phyloP scores from a whole-genome alignment of 495 filamentous ascomycete species.

The Penicillium dipodomyicola region DNA sequence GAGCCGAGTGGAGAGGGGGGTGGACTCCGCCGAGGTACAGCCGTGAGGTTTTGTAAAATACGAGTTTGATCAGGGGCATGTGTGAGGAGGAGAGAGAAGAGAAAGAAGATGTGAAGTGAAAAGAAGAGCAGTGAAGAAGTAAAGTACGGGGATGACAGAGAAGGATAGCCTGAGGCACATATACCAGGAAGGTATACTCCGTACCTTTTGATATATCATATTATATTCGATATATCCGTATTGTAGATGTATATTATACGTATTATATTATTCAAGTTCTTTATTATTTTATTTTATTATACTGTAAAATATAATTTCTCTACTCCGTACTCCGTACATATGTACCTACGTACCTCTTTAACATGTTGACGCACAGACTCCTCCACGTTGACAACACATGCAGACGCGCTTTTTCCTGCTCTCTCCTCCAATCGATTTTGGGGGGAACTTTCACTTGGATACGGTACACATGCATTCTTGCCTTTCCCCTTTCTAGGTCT shows the following conservation, averaged over 20 bases:
- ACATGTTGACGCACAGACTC: conserved; percentile 5
- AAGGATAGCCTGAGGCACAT: neutral
- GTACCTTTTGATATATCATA: too few species aligned
- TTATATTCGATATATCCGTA: too few species aligned
- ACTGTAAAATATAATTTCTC: too few species aligned
- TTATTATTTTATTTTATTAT: neutral
- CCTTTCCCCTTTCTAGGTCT: neutral
- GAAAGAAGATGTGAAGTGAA: neutral
- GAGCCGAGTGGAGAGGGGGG: neutral
- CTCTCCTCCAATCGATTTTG: conserved; percentile 9
- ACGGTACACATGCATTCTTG: neutral
- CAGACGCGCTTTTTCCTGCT: conserved; percentile 10
- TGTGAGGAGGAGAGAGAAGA: neutral
- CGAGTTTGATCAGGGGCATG: neutral
- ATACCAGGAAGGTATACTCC: too few species aligned
- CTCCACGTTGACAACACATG: conserved; percentile 10
- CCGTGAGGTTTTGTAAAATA: conserved; percentile 4
- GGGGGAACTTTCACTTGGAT: neutral
- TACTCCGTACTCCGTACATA: too few species aligned
- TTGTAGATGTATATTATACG: too few species aligned
- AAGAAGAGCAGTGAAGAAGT: neutral
- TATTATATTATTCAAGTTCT: neutral
- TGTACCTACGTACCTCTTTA: too few species aligned
- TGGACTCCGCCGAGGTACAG: conserved; percentile 4
- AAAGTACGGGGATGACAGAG: neutral